phyloP scores from a whole-genome alignment of 2,329 filamentous ascomycete genomes.

The Didymella arachidicola region DNA sequence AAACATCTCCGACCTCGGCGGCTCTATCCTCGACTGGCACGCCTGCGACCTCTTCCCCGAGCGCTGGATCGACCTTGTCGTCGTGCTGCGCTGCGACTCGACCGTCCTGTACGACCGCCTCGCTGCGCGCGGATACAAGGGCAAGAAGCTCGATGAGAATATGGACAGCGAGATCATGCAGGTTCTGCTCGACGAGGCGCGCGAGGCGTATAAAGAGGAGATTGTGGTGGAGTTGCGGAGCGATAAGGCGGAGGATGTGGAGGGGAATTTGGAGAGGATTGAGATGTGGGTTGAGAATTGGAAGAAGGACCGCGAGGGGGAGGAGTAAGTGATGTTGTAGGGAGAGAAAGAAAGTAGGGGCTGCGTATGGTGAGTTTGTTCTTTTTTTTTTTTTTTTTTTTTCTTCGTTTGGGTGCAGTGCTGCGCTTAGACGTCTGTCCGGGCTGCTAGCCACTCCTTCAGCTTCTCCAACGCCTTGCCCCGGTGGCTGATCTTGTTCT shows the following conservation, averaged over 20 bases:
- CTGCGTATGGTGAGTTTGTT: slow-evolving; percentile 16
- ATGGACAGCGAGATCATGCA: slow-evolving; percentile 98
- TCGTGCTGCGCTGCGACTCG: slow-evolving; percentile 85
- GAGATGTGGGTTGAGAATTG: slow-evolving; percentile 83
- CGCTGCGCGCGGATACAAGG: slow-evolving; percentile 77
- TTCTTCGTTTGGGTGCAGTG: too few relatives aligned
- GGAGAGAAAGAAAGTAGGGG: not conserved
- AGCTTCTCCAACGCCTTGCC: slow-evolving; percentile 87
- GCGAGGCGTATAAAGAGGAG: slow-evolving; percentile 83
- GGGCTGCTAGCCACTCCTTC: slow-evolving; percentile 74
- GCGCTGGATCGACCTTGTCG: slow-evolving; percentile 92
- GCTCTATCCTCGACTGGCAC: slow-evolving; percentile 96
- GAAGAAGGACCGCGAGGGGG: slow-evolving; percentile 69
- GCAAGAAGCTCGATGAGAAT: slow-evolving; percentile 93
- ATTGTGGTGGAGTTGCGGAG: slow-evolving; percentile 90
- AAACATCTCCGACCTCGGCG: slow-evolving; percentile 69
- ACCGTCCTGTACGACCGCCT: slow-evolving; percentile 84
- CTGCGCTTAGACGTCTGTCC: slow-evolving; percentile 31
- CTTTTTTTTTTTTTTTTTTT: slow-evolving; percentile 4
- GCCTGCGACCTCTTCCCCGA: slow-evolving; percentile 94
- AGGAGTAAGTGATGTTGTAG: slow-evolving; percentile 20
- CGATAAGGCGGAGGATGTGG: slow-evolving; percentile 85
- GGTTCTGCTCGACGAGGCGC: slow-evolving; percentile 87
- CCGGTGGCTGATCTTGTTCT: slow-evolving; percentile 94
- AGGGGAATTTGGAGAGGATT: slow-evolving; percentile 85